Evolutionary conservation across 208 protist species (phyloP), one percentile per base, ranked within the genome.

Genomic region (Tritrichomonas foetus): DNA sequence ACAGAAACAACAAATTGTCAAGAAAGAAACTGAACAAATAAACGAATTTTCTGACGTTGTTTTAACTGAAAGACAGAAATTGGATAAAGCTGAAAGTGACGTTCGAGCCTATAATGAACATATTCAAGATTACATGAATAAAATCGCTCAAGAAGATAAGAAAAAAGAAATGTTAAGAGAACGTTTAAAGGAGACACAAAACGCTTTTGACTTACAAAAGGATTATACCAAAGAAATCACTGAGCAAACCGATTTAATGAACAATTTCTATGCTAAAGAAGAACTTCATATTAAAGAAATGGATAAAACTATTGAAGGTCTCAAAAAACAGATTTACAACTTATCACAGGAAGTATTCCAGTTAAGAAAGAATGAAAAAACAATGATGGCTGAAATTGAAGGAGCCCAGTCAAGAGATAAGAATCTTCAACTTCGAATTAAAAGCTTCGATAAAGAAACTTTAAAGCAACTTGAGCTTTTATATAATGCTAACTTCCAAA

Each of bases 401-500:
- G 78, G 78, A 0, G 30, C 41, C 20, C 44, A 89, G 36, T 36
- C 78, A 33, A 14, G 39, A 20, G 16, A 8, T 27, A 89, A 89
- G 16, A 74, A 41, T 36, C 47, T 93, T n/a, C 25, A 66, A 49
- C 8, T 14, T 36, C 50, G 55, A 9, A 93, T 93, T 20, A 20
- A 41, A n/a, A 55, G 72, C 41, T 93, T 64, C 20, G 89, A 93
- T 72, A 47, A 64, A 47, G 57, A 93, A 49, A 72, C 33, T 33
- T 33, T 72, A 33, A 93, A 93, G 50, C 89, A 93, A 49, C 13
- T 49, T 0, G 89, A 74, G 72, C 20, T 69, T 30, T 30, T 69
- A 53, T 93, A 93, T 50, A 72, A 69, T 49, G 36, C 57, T 8
- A 69, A 93, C 22, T 93, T 50, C 27, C 89, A 93, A 74, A 72